Evolutionary conservation across 192 early-diverging fungal genomes (phyloP).

Genomic region (Podila horticola): DNA sequence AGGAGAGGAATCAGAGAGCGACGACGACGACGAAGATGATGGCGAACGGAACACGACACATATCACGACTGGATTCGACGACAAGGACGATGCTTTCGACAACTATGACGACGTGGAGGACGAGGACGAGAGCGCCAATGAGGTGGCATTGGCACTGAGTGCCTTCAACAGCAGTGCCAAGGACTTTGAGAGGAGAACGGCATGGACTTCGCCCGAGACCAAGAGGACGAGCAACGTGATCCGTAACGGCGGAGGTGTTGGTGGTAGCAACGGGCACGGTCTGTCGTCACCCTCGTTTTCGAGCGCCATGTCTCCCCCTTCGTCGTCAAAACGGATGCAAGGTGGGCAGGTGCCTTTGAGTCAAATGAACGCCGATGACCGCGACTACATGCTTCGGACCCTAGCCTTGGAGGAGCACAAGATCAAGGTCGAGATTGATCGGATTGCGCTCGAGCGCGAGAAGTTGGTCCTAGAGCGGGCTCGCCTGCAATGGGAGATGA

Average conservation of each 20-base stretch:
- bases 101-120: not conserved
- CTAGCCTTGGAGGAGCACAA: conserved; percentile 34
- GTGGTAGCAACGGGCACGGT: too few species aligned
- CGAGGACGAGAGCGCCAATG: not conserved
- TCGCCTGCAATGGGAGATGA: conserved; percentile 37
- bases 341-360: conserved; percentile 11
- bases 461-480: conserved; percentile 21
- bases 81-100: not conserved
- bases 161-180: not conserved
- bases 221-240: too few species aligned
- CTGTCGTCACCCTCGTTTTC: too few species aligned
- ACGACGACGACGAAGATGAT: not conserved
- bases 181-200: too few species aligned
- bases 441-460: conserved; percentile 35
- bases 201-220: too few species aligned
- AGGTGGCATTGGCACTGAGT: not conserved
- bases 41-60: not conserved
- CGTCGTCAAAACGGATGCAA: not conserved
- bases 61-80: conserved; percentile 1
- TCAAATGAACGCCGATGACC: conserved; percentile 26
- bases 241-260: too few species aligned
- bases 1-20: conserved; percentile 1
- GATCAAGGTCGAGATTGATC: conserved; percentile 27
- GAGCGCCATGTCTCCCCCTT: conserved; percentile 1
- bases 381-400: conserved; percentile 17